These are phyloP conservation scores for Aquilaria malaccensis DNA, from an alignment of 345 rosid species.

Conservation along the genomic window DNA sequence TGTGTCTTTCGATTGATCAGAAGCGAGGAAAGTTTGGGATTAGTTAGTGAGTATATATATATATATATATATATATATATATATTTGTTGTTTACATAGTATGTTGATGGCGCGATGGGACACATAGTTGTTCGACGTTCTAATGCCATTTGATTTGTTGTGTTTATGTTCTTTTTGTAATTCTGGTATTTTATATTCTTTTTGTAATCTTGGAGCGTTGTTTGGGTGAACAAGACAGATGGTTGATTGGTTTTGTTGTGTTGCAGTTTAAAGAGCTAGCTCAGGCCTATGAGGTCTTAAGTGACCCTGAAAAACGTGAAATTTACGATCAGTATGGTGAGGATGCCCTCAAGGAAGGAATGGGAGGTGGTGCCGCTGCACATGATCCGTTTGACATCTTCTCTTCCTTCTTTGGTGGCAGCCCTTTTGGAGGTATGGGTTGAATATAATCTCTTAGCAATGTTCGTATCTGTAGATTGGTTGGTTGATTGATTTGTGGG, in stretches of 20 bases:
- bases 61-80: no score
- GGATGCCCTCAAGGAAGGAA: slow-evolving; percentile 93
- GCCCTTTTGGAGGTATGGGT: slow-evolving; percentile 56
- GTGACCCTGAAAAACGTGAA: slow-evolving; percentile 88
- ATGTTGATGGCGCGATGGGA: no score
- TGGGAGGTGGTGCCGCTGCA: slow-evolving; percentile 61
- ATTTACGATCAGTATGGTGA: slow-evolving; percentile 88
- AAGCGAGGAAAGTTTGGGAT: slow-evolving; percentile 5
- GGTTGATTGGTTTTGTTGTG: neutral
- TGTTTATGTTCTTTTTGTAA: slow-evolving; percentile 11
- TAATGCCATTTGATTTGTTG: neutral
- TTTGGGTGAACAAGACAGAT: no score
- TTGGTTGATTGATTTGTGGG: neutral
- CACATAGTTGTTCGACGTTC: neutral
- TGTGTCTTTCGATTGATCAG: slow-evolving; percentile 3
- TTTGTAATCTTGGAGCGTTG: neutral
- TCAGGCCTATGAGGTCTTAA: slow-evolving; percentile 82
- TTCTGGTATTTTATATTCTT: no score
- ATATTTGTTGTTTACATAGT: no score
- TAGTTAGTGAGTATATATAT: neutral
- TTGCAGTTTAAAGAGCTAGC: slow-evolving; percentile 88
- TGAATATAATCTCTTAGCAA: neutral
- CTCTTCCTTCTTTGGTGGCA: slow-evolving; percentile 71
- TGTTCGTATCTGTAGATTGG: neutral
- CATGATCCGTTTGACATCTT: slow-evolving; percentile 90